Base-by-base conservation (phyloP, 345 rosid species). In the Melaleuca alternifolia region DNA sequence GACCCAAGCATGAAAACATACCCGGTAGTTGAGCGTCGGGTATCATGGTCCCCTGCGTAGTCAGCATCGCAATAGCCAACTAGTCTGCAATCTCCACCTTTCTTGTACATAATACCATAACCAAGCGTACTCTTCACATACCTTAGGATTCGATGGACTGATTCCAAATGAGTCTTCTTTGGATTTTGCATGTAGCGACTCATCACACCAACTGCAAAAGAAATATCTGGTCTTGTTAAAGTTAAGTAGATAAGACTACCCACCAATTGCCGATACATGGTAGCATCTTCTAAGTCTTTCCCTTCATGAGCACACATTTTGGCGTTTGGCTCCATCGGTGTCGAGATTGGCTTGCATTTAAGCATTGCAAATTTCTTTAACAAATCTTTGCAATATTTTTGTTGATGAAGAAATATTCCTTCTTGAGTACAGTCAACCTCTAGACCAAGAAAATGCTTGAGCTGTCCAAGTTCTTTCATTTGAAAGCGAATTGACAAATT, bases 391-490 rank as follows among this genome's bases (percentile, higher is more conserved):
- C 86, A 21, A 71, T 88, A 86, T n/a, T 88, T 88, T 26, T 75
- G 54, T 10, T 86, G 77, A 54, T n/a, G 59, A 0, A 86, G 18
- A 30, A 86, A 56, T 18, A 83, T 37, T 6, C 79, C 86, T 26
- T 41, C 41, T 41, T 41, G 41, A 41, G 50, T 62, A 2, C 20
- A 13, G 6, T 88, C 57, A 7, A 51, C 62, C 54, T 88, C 79
- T 5, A 88, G n/a, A 23, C 81, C 82, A 65, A 86, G 82, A 50
- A 88, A 84, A 33, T 87, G 86, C 20, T 84, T 87, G 5, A 87
- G 41, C 41, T 41, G 41, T 41, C 4, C 41, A 41, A 41, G 41
- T 41, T 41, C 41, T 41, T 41, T 41, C 41, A 41, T 41, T 4
- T 41, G 4, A 41, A 41, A 41, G 41, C 41, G 2, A 41, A 41